Conservation (phyloP, 2,329 filamentous ascomycete species). For the Onygenales sp. region DNA sequence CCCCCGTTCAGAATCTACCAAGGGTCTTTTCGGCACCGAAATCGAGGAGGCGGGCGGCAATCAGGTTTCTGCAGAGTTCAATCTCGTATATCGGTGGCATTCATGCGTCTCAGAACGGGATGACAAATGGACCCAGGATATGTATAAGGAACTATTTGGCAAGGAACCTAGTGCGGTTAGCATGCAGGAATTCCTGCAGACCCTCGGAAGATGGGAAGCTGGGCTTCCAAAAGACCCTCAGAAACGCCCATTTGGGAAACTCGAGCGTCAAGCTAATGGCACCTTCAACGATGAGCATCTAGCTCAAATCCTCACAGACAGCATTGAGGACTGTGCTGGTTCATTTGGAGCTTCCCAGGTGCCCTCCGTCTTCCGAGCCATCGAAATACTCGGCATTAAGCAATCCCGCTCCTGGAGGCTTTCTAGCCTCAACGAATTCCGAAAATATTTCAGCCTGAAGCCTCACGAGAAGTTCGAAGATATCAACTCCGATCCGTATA, state of each 20-base stretch:
- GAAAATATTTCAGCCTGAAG: slow-evolving; percentile 52
- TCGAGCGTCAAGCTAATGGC: slow-evolving; percentile 51
- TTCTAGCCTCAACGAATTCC: slow-evolving; percentile 44
- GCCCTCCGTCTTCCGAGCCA: slow-evolving; percentile 59
- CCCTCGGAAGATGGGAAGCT: slow-evolving; percentile 47
- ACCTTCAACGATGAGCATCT: slow-evolving; percentile 61
- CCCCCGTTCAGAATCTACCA: slow-evolving; percentile 28
- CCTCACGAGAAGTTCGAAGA: slow-evolving; percentile 50
- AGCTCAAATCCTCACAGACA: slow-evolving; percentile 51
- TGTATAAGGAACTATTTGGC: slow-evolving; percentile 36
- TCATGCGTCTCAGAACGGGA: slow-evolving; percentile 60
- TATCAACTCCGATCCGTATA: slow-evolving; percentile 48
- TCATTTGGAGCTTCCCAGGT: slow-evolving; percentile 63
- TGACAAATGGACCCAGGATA: slow-evolving; percentile 61
- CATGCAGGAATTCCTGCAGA: slow-evolving; percentile 30
- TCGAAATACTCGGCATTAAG: slow-evolving; percentile 71
- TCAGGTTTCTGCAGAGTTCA: slow-evolving; percentile 44
- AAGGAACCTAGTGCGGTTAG: slow-evolving; percentile 16
- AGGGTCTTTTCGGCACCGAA: slow-evolving; percentile 13
- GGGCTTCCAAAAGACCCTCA: slow-evolving; percentile 51
- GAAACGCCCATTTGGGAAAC: slow-evolving; percentile 52
- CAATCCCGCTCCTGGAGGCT: slow-evolving; percentile 60
- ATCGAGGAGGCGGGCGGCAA: slow-evolving; percentile 38
- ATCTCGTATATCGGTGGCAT: slow-evolving; percentile 47
- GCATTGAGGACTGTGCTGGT: slow-evolving; percentile 61